These are phyloP conservation scores for Monosporascus sp. DNA, from an alignment of 2,329 filamentous ascomycete genomes.

Conservation along the genomic window DNA sequence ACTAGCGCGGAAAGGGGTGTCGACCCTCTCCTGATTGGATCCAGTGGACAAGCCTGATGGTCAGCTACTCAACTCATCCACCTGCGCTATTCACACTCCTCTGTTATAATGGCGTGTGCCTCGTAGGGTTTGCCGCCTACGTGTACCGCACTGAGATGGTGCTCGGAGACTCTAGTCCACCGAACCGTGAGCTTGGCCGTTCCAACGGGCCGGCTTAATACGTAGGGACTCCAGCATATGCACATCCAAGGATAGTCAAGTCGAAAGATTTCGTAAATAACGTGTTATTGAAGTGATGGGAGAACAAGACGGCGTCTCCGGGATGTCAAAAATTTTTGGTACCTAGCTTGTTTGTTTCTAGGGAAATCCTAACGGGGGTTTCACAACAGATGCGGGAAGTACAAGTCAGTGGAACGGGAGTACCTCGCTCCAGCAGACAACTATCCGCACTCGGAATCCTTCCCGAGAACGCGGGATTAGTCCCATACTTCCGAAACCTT, in stretches of 20 bases:
- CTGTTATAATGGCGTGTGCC: constrained; percentile 8
- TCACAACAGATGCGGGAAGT: constrained; percentile 14
- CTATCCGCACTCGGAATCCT: constrained; percentile 1
- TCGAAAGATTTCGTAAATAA: neutral
- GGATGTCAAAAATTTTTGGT: constrained; percentile 7
- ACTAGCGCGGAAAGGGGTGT: constrained; percentile 18
- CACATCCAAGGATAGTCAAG: neutral
- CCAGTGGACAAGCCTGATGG: constrained; percentile 22
- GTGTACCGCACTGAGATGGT: neutral
- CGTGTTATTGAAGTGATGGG: neutral
- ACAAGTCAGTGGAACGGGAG: constrained; percentile 21
- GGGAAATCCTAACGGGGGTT: constrained; percentile 16
- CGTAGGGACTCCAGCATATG: neutral
- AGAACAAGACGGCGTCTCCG: neutral
- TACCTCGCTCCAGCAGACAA: constrained; percentile 9
- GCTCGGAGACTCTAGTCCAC: neutral
- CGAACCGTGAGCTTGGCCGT: neutral
- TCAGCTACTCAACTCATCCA: constrained; percentile 15
- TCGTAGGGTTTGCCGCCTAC: neutral
- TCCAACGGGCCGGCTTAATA: neutral
- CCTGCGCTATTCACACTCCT: constrained; percentile 13
- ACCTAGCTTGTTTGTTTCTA: constrained; percentile 17
- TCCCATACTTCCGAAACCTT: neutral
- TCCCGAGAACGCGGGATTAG: constrained; percentile 11
- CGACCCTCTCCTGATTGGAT: constrained; percentile 24